Conservation (phyloP, 805 yeast genomes). For the Pichia scutulata region DNA sequence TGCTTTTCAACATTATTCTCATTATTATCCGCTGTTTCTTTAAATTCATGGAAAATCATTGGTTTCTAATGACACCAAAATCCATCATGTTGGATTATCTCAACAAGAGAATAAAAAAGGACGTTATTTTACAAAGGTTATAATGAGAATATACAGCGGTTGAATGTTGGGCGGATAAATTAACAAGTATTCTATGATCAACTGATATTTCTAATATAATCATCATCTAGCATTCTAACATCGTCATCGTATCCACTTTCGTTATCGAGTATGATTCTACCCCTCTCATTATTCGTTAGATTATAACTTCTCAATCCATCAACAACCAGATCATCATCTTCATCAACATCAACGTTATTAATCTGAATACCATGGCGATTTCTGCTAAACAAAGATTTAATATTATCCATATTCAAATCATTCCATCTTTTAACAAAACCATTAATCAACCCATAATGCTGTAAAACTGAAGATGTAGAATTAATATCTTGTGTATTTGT, state of each 20-base stretch:
- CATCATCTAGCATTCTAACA: constrained; percentile 23
- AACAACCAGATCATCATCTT: constrained; percentile 1
- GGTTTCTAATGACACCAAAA: too few species aligned
- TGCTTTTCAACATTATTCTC: too few species aligned
- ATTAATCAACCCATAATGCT: not conserved
- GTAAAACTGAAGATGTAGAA: not conserved
- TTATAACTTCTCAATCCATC: constrained; percentile 22
- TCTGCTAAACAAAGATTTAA: not conserved
- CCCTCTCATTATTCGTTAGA: constrained; percentile 5
- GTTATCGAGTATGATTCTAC: constrained; percentile 6
- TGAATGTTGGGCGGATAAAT: too few species aligned
- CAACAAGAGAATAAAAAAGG: too few species aligned
- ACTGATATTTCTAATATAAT: constrained; percentile 17
- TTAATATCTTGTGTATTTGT: not conserved
- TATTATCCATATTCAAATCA: not conserved
- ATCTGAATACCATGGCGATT: not conserved
- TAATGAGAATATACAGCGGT: not conserved
- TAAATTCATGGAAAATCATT: too few species aligned
- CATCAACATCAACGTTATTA: not conserved
- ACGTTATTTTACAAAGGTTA: too few species aligned
- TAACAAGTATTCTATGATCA: not conserved
- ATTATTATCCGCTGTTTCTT: too few species aligned
- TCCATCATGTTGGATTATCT: too few species aligned
- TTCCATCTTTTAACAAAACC: not conserved
- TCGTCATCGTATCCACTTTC: constrained; percentile 22